Base-by-base conservation (phyloP, 441 rosid genomes). In the Jatropha podagrica region DNA sequence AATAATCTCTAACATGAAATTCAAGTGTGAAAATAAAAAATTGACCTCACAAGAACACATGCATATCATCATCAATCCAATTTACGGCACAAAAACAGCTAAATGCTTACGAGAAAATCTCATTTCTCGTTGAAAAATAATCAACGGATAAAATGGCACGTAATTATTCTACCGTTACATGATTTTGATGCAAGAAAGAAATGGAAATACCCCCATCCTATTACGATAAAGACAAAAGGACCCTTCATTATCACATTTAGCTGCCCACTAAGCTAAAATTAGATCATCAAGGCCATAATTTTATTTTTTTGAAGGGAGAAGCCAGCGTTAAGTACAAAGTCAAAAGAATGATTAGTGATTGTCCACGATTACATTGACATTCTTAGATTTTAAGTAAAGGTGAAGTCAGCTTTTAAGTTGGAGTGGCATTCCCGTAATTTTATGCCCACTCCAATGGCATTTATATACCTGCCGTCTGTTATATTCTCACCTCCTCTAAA, bases 361-460 rank as follows among this genome's bases (percentile, higher is more conserved):
- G 76, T 74, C 73, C 77, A 62, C n/a, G 49, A 38, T 74, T 78
- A 37, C 60, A 68, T 74, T 71, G 74, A 51, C 80, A 83, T 54
- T 41, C 83, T 84, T 86, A 59, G 58, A 68, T 76, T 74, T 64
- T 32, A 84, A 80, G 86, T 51, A 73, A 80, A 62, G 76, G 2
- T 20, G 63, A 37, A 52, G 26, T 56, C 73, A 32, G 23, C 9
- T 52, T 40, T 49, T 6, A 40, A 77, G 81, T 78, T 72, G 41
- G 20, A 81, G 90, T 74, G 90, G 90, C 86, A 77, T 23, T 26
- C 37, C 7, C 83, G 87, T 69, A 81, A 82, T 77, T 81, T 75
- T 2, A 0, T 2, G 0, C 14, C 0, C 37, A 26, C 13, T 0
- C 52, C 72, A 81, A 74, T 78, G 88, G 85, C 85, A 71, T 77